Evolutionary conservation across 2,329 filamentous ascomycete species (phyloP).

Genomic region (Phaeosphaeria sp.): DNA sequence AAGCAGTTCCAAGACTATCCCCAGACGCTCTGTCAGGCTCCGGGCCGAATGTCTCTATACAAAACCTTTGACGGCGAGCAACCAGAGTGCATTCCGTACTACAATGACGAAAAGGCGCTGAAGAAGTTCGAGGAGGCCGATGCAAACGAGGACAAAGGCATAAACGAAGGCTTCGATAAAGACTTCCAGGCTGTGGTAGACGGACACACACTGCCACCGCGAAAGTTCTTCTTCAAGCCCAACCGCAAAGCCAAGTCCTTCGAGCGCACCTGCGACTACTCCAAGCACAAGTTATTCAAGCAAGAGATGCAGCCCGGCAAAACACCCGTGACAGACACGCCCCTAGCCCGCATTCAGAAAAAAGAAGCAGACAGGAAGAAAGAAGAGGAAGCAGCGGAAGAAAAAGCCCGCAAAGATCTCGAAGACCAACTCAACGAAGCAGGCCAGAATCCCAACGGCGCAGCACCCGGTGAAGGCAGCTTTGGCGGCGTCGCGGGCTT

Average conservation of each 20-base stretch:
- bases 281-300: not conserved
- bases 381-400: not conserved
- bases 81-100: slow-evolving; percentile 10
- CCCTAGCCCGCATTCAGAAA: slow-evolving; percentile 3
- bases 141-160: slow-evolving; percentile 1
- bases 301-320: slow-evolving; percentile 9
- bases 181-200: slow-evolving; percentile 7
- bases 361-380: not conserved
- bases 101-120: not conserved
- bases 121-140: not conserved
- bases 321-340: slow-evolving; percentile 1
- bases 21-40: slow-evolving; percentile 9
- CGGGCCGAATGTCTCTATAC: slow-evolving; percentile 10
- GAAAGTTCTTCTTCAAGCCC: not conserved
- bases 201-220: slow-evolving; percentile 7
- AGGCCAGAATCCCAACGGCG: not conserved
- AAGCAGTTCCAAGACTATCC: slow-evolving; percentile 7
- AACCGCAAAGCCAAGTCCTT: not conserved
- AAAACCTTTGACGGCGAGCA: not conserved
- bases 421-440: not conserved
- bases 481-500: slow-evolving; percentile 5
- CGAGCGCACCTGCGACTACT: not conserved
- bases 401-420: not conserved
- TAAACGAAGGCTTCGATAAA: slow-evolving; percentile 6
- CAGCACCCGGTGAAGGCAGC: slow-evolving; percentile 1